Conservation (phyloP, 768 basidiomycete species). For the Boletus bicolor region DNA sequence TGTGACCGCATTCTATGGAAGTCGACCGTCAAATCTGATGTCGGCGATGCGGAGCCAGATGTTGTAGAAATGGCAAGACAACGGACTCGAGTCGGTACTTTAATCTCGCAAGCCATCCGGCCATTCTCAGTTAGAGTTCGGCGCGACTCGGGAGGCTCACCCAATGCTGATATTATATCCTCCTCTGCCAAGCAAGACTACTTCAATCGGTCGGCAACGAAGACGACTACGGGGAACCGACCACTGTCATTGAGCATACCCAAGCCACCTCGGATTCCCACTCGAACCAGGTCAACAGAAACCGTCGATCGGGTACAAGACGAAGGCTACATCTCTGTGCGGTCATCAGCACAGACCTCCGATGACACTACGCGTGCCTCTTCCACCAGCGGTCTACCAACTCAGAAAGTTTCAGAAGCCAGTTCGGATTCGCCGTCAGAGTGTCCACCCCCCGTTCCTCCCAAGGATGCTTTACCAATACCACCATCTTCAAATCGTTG, state of each 20-base stretch:
- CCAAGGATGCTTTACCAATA: constrained; percentile 25
- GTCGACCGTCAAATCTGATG: constrained; percentile 54
- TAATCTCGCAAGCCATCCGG: constrained; percentile 53
- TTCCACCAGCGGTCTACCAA: constrained; percentile 7
- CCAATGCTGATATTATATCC: constrained; percentile 21
- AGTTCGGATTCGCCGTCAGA: constrained; percentile 20
- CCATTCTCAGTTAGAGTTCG: constrained; percentile 41
- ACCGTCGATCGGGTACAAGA: constrained; percentile 14
- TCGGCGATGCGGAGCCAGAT: constrained; percentile 41
- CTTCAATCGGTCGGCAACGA: constrained; percentile 19
- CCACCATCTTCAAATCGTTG: constrained; percentile 37
- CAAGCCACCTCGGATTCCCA: constrained; percentile 17
- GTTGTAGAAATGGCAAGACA: constrained; percentile 30
- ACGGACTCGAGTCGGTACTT: constrained; percentile 49
- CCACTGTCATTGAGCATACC: constrained; percentile 22
- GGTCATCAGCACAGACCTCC: constrained; percentile 8
- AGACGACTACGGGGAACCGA: constrained; percentile 9
- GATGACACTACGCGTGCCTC: constrained; percentile 18
- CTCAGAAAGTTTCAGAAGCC: constrained; percentile 5
- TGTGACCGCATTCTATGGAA: constrained; percentile 87
- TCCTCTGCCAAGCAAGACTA: constrained; percentile 20
- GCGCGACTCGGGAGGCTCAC: constrained; percentile 36
- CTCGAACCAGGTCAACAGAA: constrained; percentile 29
- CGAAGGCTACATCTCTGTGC: background rate
- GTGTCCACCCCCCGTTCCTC: constrained; percentile 29